Base-by-base conservation (phyloP, 202 grass and related monocot genomes). In the Eragrostis tef region DNA sequence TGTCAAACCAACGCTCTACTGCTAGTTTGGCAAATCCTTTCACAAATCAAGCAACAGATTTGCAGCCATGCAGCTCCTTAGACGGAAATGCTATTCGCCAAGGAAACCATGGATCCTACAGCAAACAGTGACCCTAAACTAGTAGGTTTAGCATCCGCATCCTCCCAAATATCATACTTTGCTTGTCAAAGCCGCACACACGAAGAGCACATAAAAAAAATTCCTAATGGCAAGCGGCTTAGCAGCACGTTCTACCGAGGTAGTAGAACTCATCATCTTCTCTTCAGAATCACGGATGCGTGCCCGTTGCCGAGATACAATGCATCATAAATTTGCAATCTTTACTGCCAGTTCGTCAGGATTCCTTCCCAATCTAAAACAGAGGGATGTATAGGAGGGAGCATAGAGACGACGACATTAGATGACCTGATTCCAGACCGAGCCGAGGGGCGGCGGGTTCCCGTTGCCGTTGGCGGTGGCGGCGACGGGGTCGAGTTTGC, bases 401-500 rank as follows among this genome's bases (percentile, higher is more conserved):
- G 1, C n/a, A 4, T 7, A 6, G 8, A 19, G 56, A 31, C 0
- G 64, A 19, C 5, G 75, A 11, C 25, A 58, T 17, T 20, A 11
- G 3, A 77, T 34, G 13, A 94, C 94, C 94, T 99, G 90, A 57
- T 99, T 99, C 96, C 96, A 99, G 44, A 90, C 96, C 70, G 96
- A 99, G 73, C 96, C 96, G 50, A 99, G 87, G 17, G 88, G 65
- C 6, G 81, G 66, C 1, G 86, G 50, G 76, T 94, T 91, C 26
- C 69, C 77, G 39, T 81, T 84, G 17, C 80, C 81, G 59, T 79
- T 57, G 24, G 76, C 84, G 69, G 86, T 81, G 36, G 71, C 27
- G 71, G 87, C 77, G 51, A 63, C 53, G 26, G 88, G 46, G 54
- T 89, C 86, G 61, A 99, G 90, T 89, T 88, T 95, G 19, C 89